Conservation (phyloP, 169 alveolate genomes). For the Eimeria praecox region DNA sequence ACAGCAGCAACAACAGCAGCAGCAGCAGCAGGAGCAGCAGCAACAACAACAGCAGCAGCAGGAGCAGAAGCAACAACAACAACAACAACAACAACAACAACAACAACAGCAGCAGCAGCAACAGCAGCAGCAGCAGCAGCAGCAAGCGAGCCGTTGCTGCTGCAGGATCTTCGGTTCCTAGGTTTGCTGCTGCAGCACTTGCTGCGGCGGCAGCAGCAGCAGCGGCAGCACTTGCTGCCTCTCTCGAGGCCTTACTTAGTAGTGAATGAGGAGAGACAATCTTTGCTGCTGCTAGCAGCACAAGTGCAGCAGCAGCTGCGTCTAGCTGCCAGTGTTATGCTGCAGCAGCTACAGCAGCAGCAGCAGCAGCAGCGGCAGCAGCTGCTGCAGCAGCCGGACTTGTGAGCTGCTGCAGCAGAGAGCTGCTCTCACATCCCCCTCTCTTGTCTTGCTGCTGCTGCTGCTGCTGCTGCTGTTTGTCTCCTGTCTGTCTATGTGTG, state of each 20-base stretch:
- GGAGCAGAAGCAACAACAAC: not conserved
- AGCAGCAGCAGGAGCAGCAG: not conserved
- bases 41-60: too few species aligned
- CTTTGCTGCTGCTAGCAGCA: not conserved
- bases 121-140: too few species aligned
- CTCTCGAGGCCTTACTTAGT: not conserved
- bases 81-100: not conserved
- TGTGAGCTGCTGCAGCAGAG: not conserved
- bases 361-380: not conserved
- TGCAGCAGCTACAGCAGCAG: not conserved
- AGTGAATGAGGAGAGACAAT: not conserved
- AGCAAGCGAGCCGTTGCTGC: not conserved
- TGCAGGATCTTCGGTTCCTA: not conserved
- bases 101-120: not conserved
- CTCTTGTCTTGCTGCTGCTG: too few species aligned
- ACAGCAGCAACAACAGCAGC: not conserved
- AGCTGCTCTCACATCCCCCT: too few species aligned
- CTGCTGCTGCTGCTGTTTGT: not conserved
- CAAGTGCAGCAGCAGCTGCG: not conserved
- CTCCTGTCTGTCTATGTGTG: not conserved
- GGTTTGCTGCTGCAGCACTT: conserved; percentile 2
- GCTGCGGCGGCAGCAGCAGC: conserved; percentile 37
- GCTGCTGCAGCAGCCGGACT: not conserved
- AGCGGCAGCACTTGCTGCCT: not conserved
- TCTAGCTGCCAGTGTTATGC: not conserved